A percentile compares a stretch with the other conserved stretches of the same genome.
These are phyloP conservation scores for Antrodiella citrinella DNA, from an alignment of 768 basidiomycete genomes.

Conservation along the genomic window DNA sequence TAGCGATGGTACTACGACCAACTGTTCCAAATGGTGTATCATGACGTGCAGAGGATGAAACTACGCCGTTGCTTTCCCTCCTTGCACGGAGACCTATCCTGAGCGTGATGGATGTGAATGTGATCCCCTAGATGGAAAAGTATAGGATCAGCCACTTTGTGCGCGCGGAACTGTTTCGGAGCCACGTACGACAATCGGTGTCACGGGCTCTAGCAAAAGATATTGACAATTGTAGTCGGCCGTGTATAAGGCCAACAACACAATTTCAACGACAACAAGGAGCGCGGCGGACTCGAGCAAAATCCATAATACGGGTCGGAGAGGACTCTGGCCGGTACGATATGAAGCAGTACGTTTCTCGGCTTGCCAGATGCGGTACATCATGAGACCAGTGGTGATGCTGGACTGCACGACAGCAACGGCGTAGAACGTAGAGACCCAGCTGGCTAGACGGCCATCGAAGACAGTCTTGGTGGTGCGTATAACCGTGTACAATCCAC, in stretches of 20 bases:
- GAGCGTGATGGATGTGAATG: conserved; percentile 20
- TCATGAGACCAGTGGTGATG: conserved; percentile 18
- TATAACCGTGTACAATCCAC: conserved; percentile 9
- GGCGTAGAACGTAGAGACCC: conserved; percentile 16
- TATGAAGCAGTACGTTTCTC: conserved; percentile 6
- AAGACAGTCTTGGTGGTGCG: conserved; percentile 10
- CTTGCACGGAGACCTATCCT: conserved; percentile 12
- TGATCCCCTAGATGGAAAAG: conserved; percentile 19
- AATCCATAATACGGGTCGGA: conserved; percentile 15
- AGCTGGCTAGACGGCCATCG: conserved; percentile 11
- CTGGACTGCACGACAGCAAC: conserved; percentile 17
- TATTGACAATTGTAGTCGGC: conserved; percentile 16
- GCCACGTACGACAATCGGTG: conserved; percentile 8
- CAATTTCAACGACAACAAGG: conserved; percentile 10
- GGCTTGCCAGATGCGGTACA: conserved; percentile 16
- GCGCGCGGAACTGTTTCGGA: neutral
- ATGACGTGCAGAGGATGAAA: neutral
- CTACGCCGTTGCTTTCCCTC: neutral
- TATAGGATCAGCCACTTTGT: neutral
- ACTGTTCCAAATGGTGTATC: neutral
- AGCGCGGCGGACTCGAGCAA: conserved; percentile 18
- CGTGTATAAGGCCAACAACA: conserved; percentile 14
- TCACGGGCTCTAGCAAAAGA: conserved; percentile 11
- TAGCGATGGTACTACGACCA: neutral
- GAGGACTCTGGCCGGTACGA: conserved; percentile 6